Base-by-base conservation (phyloP, 208 protist species). In the Trypanosoma cruzi region DNA sequence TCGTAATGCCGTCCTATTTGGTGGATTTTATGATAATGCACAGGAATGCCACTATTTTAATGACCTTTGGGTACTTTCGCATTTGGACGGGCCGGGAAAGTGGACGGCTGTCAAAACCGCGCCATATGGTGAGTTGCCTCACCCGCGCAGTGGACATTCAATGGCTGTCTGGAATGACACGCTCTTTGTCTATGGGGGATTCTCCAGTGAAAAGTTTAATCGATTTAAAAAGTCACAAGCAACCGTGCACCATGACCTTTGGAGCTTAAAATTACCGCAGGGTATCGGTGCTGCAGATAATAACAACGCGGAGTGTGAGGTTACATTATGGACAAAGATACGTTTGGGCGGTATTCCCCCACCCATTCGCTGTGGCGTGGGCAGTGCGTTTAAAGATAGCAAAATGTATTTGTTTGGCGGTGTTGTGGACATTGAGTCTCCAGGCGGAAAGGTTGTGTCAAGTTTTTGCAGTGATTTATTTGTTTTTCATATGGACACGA, bases 21-120 rank as follows among this genome's bases (percentile, higher is more conserved):
- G 93, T 50, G 93, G 93, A n/a, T 97, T 97, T 76, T 95, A 97
- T 78, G 93, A 96, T 73, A 96, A 94, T 34, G 81, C 86, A 16
- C 83, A 86, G 62, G 86, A 95, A 75, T 93, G 86, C 54, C 86
- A 79, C 61, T 97, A 96, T 67, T 95, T 83, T 68, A 87, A 97
- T 66, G 93, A 97, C 63, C 61, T 96, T 44, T 96, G 89, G 88
- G 64, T 93, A 11, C 85, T 97, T 16, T 89, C 84, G 20, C 20
- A 81, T 32, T 63, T 97, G n/a, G 93, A 96, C 34, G 89, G 84
- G 0, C 77, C 77, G n/a, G 88, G 86, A 10, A 76, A 73, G 32
- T 96, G 86, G 89, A 77, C 69, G 22, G 71, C 71, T 48, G 57
- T 90, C 18, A 85, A 86, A 65, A 82, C 81, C 26, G 37, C 82